These are phyloP conservation scores for Fusarium napiforme DNA, from an alignment of 2,329 filamentous ascomycete genomes.

Conservation along the genomic window DNA sequence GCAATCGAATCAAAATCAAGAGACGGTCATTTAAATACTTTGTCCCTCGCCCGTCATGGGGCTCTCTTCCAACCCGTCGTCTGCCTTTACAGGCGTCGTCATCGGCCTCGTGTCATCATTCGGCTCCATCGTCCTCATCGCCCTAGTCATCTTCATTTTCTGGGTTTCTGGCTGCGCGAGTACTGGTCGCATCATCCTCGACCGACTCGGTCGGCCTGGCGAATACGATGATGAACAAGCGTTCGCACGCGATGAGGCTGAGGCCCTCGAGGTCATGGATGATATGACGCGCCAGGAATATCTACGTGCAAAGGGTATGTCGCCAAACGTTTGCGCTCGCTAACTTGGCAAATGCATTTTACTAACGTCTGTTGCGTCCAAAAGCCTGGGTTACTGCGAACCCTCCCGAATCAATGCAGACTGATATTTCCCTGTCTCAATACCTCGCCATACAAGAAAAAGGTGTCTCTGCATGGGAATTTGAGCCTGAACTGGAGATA, in stretches of 20 bases:
- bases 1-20: neutral
- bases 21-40: neutral
- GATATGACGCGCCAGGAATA: slow-evolving; percentile 92
- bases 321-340: neutral
- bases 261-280: slow-evolving; percentile 95
- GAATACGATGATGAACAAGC: slow-evolving; percentile 99
- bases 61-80: slow-evolving; percentile 50
- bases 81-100: slow-evolving; percentile 78
- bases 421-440: slow-evolving; percentile 96
- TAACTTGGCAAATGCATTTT: neutral
- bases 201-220: slow-evolving; percentile 90
- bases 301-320: slow-evolving; percentile 88
- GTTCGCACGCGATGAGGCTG: slow-evolving; percentile 91
- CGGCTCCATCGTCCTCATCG: slow-evolving; percentile 87
- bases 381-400: slow-evolving; percentile 93
- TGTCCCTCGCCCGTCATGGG: slow-evolving; percentile 43
- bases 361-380: slow-evolving; percentile 27
- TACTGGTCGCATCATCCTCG: slow-evolving; percentile 89
- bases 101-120: slow-evolving; percentile 96
- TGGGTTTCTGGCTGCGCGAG: slow-evolving; percentile 76
- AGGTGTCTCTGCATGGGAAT: slow-evolving; percentile 99
- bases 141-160: slow-evolving; percentile 91
- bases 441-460: slow-evolving; percentile 99
- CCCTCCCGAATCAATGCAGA: slow-evolving; percentile 92
- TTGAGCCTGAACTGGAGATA: slow-evolving; percentile 98